phyloP scores from a whole-genome alignment of 305 asterid genomes.

The Ilex paraguariensis region DNA sequence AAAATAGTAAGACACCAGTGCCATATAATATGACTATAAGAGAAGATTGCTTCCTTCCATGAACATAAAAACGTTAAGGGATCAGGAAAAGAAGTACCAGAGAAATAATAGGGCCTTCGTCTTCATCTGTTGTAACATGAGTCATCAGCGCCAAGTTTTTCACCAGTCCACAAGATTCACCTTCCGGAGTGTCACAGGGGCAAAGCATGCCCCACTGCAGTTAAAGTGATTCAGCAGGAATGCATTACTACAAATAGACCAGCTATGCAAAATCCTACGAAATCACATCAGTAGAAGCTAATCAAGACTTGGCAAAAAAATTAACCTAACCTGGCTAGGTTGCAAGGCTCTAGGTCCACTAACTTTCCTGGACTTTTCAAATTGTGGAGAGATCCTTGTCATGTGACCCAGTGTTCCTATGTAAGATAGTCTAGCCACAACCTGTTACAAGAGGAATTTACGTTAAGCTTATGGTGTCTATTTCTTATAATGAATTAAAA shows the following conservation, averaged over 20 bases:
- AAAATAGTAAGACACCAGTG: too few relatives aligned
- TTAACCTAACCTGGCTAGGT: constrained; percentile 80
- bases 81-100: constrained; percentile 38
- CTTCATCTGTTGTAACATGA: constrained; percentile 97
- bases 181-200: constrained; percentile 99
- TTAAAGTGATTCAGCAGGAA: constrained; percentile 19
- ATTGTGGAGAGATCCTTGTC: constrained; percentile 92
- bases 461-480: constrained; percentile 3
- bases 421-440: constrained; percentile 72
- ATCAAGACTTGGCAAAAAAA: constrained; percentile 2
- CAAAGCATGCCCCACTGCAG: constrained; percentile 99
- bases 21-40: too few relatives aligned
- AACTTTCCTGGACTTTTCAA: constrained; percentile 95
- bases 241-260: constrained; percentile 9
- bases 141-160: constrained; percentile 97
- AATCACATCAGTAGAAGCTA: not conserved
- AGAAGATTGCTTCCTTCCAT: too few relatives aligned
- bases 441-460: constrained; percentile 34
- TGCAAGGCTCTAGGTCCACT: constrained; percentile 98
- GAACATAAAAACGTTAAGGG: too few relatives aligned
- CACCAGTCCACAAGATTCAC: constrained; percentile 98
- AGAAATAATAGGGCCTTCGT: constrained; percentile 75
- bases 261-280: not conserved
- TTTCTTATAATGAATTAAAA: constrained; percentile 3
- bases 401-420: constrained; percentile 78